Base-by-base conservation (phyloP, 2,329 filamentous ascomycete genomes). In the Huntiella abstrusa region DNA sequence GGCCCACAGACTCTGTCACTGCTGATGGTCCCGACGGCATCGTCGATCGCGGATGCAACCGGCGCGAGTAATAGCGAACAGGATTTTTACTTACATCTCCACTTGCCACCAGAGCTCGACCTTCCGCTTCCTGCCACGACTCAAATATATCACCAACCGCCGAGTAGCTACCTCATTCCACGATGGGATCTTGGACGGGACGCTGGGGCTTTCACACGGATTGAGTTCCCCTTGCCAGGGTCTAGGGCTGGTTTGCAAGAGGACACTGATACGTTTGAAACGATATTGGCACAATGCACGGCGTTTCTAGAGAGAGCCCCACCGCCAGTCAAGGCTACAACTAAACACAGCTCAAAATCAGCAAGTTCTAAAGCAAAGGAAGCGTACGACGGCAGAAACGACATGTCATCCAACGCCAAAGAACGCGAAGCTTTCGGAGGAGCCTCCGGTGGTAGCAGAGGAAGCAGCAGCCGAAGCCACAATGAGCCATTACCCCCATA, bases 61-160 rank as follows among this genome's bases (percentile, higher is more conserved):
- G 71, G 70, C 48, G 65, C 74, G 39, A 69, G 74, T 47, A 68
- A 70, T 40, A 68, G 74, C 53, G 80, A 87, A 57, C 83, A 95
- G 59, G 91, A 96, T 67, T 96, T 95, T 65, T 96, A 96, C 60
- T 76, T 98, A 4, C 88, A 96, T 61, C 75, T 98, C 17, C 86
- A 95, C 56, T 76, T 96, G 7, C 87, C 88, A 11, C 88, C 88
- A 15, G 88, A 95, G 68, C 76, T 98, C 55, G 88, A 96, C 56
- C 74, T 96, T 4, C 84, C 91, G 4, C 71, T 96, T 11, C 91
- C 91, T 10, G 88, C 88, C 13, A 96, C 87, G 0, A 96, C 91
- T 0, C 88, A 96, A 60, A 91, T 98, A 59, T 96, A 94, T 64
- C 86, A 94, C 61, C 85, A 96, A 63, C 86, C 87, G 5, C 88